A percentile compares a stretch with the other conserved stretches of the same genome.
phyloP scores from a whole-genome alignment of 176 grass and related monocot genomes.

The Coix lacrymajobi region DNA sequence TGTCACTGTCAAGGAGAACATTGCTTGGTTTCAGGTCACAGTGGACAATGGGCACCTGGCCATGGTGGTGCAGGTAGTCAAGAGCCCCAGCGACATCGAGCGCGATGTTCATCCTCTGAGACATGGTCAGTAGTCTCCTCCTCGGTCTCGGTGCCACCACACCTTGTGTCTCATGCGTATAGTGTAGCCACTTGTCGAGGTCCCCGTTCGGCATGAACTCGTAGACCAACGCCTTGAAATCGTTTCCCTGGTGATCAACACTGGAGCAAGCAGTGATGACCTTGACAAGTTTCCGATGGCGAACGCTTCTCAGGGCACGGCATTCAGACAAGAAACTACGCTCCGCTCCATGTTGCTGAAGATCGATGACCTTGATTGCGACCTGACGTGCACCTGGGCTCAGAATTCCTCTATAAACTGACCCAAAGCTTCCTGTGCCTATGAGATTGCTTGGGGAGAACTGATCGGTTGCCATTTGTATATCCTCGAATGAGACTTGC shows the following conservation, averaged over 20 bases:
- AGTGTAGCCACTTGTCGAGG: constrained; percentile 31
- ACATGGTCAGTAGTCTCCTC: constrained; percentile 20
- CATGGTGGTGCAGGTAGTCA: constrained; percentile 30
- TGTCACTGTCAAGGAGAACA: constrained; percentile 17
- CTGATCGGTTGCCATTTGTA: constrained; percentile 7
- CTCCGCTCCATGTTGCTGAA: constrained; percentile 18
- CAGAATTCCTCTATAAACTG: constrained; percentile 31
- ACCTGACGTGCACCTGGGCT: not conserved
- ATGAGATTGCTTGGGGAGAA: constrained; percentile 23
- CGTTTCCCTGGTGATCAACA: constrained; percentile 28
- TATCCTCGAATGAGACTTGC: constrained; percentile 1
- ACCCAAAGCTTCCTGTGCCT: constrained; percentile 30
- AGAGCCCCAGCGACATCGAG: constrained; percentile 28
- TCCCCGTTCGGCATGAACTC: constrained; percentile 42
- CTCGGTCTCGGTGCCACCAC: not conserved
- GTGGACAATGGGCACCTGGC: constrained; percentile 25
- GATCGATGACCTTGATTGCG: constrained; percentile 35
- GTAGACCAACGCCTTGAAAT: constrained; percentile 42
- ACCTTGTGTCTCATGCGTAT: not conserved
- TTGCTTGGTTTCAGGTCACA: constrained; percentile 28
- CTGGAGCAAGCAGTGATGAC: constrained; percentile 34
- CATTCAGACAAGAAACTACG: constrained; percentile 38
- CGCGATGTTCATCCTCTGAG: constrained; percentile 29
- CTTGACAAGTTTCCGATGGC: constrained; percentile 38
- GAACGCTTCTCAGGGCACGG: constrained; percentile 2